A percentile compares a stretch with the other conserved stretches of the same genome.
Conservation (phyloP, 306 rosid genomes). For the Vigna angularis region DNA sequence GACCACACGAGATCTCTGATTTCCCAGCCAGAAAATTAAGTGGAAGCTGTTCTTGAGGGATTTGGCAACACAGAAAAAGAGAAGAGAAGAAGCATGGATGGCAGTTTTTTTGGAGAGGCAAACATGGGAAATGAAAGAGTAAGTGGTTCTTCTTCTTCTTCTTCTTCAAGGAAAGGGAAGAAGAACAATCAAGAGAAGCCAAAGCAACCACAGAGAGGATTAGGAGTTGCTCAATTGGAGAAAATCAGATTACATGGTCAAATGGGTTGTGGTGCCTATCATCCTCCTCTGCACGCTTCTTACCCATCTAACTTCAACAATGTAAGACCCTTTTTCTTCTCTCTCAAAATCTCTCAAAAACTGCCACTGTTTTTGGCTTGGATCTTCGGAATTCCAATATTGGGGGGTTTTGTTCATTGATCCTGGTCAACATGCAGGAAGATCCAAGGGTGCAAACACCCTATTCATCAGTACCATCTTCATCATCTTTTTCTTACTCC, state of each 20-base stretch:
- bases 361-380: background rate
- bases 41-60: conserved; percentile 50
- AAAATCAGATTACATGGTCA: conserved; percentile 97
- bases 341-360: background rate
- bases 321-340: conserved; percentile 49
- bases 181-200: conserved; percentile 86
- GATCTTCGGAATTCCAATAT: conserved; percentile 1
- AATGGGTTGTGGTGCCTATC: conserved; percentile 53
- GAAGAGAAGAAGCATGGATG: conserved; percentile 52
- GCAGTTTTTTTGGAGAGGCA: conserved; percentile 85
- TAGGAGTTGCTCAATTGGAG: conserved; percentile 99
- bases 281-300: conserved; percentile 56
- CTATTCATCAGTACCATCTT: conserved; percentile 67
- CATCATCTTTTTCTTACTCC: conserved; percentile 78
- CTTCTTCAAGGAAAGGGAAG: conserved; percentile 76
- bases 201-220: conserved; percentile 97
- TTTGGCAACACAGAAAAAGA: conserved; percentile 48
- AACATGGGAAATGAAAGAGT: conserved; percentile 72
- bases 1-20: conserved; percentile 69
- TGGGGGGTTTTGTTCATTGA: conserved; percentile 1
- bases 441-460: conserved; percentile 76
- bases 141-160: conserved; percentile 56
- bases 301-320: conserved; percentile 61
- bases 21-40: conserved; percentile 48
- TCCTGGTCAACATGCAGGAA: conserved; percentile 57